These are phyloP conservation scores for Penicillium egyptiacum DNA, from an alignment of 495 filamentous ascomycete genomes.

Conservation along the genomic window DNA sequence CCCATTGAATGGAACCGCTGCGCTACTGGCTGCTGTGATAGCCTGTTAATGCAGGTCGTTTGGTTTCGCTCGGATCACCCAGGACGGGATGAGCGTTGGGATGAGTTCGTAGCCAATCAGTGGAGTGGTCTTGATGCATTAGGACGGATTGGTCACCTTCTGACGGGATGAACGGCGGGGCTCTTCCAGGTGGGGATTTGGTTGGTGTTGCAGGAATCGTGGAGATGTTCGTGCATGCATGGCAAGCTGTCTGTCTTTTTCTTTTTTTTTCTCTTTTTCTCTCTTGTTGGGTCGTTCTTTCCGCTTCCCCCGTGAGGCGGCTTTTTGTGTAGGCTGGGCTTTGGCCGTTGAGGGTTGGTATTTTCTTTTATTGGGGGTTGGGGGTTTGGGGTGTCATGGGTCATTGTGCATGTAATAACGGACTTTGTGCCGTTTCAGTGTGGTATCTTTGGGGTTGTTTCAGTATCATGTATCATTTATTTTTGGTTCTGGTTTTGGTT, in stretches of 20 bases:
- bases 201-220: slow-evolving; percentile 13
- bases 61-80: background rate
- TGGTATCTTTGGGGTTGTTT: background rate
- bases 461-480: background rate
- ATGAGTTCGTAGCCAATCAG: slow-evolving; percentile 19
- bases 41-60: background rate
- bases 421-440: background rate
- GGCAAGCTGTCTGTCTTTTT: background rate
- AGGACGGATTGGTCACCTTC: slow-evolving; percentile 24
- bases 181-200: slow-evolving; percentile 6
- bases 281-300: background rate
- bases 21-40: background rate
- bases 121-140: slow-evolving; percentile 3
- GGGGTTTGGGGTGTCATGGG: background rate
- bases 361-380: background rate
- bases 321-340: background rate
- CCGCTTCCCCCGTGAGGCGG: background rate
- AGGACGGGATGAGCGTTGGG: slow-evolving; percentile 8
- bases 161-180: slow-evolving; percentile 33
- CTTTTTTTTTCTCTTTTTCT: background rate
- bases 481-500: too few species aligned
- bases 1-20: background rate
- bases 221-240: slow-evolving; percentile 23
- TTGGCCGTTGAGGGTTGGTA: slow-evolving; percentile 1
- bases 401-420: background rate